A percentile compares a stretch with the other conserved stretches of the same genome.
Conservation (phyloP, 495 filamentous ascomycete species). For the Podospora tetraspora region DNA sequence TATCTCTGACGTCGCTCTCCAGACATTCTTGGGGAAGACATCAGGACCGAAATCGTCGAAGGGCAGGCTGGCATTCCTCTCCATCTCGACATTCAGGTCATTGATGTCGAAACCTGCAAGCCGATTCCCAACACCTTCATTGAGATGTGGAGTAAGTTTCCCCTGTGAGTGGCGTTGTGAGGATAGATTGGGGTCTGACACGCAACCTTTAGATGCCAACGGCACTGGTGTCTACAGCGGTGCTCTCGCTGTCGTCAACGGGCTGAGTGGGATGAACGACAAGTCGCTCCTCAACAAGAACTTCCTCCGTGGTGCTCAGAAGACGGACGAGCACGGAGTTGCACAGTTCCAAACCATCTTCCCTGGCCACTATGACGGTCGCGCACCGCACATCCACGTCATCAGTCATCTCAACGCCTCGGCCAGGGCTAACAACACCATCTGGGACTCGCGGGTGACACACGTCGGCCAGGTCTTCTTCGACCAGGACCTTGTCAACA, state of each 20-base stretch:
- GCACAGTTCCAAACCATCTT: constrained; percentile 44
- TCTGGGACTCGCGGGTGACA: constrained; percentile 38
- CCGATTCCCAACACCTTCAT: constrained; percentile 49
- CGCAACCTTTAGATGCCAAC: constrained; percentile 14
- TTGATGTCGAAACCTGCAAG: constrained; percentile 52
- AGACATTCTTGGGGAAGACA: constrained; percentile 32
- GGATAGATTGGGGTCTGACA: neutral
- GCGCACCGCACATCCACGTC: constrained; percentile 35
- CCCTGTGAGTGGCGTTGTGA: too few relatives aligned
- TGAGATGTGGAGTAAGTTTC: constrained; percentile 47
- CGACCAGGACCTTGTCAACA: constrained; percentile 45
- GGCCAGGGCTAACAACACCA: constrained; percentile 40
- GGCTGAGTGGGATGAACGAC: constrained; percentile 16
- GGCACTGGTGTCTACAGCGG: constrained; percentile 48
- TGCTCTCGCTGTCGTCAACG: constrained; percentile 40
- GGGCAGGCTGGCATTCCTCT: constrained; percentile 49
- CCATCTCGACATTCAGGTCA: constrained; percentile 53
- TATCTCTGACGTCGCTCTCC: neutral
- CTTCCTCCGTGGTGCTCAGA: constrained; percentile 43
- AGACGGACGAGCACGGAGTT: constrained; percentile 39
- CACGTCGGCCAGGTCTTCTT: constrained; percentile 58
- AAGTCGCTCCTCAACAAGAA: constrained; percentile 39
- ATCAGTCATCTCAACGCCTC: constrained; percentile 40
- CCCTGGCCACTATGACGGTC: constrained; percentile 47
- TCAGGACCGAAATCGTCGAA: constrained; percentile 51